Conservation (phyloP, 164 flowering plant genomes). For the Dillenia suffruticosa region DNA sequence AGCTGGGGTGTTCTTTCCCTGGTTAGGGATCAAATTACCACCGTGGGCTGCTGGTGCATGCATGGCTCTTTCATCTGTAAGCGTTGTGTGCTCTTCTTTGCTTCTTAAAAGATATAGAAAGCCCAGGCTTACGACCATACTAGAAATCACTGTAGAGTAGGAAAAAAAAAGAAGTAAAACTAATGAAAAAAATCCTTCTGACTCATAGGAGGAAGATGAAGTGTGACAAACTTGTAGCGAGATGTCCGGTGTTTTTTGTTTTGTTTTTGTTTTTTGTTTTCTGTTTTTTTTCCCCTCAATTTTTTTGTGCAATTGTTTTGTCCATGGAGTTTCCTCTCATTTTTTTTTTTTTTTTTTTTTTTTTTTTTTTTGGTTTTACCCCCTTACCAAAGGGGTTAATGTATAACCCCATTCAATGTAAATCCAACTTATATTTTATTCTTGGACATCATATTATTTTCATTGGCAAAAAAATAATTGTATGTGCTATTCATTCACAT, state of each 20-base stretch:
- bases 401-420: constrained; percentile 1
- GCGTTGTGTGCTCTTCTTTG: constrained; percentile 97
- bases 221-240: neutral
- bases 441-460: too few relatives aligned
- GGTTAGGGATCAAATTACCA: constrained; percentile 55
- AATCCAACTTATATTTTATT: neutral
- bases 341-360: neutral
- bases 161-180: too few relatives aligned
- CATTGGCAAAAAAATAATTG: too few relatives aligned
- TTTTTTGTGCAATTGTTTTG: neutral
- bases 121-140: constrained; percentile 84
- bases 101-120: constrained; percentile 79
- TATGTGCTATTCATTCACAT: too few relatives aligned
- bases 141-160: constrained; percentile 86
- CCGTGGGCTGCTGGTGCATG: constrained; percentile 99
- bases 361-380: neutral
- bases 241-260: neutral
- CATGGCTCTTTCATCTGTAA: constrained; percentile 96
- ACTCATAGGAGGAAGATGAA: constrained; percentile 1
- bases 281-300: neutral
- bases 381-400: too few relatives aligned
- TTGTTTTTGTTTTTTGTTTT: neutral
- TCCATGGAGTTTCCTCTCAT: neutral
- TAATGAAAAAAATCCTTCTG: too few relatives aligned
- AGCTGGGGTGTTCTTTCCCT: constrained; percentile 86